Conservation (phyloP, 768 basidiomycete species). For the Kwoniella europaea region DNA sequence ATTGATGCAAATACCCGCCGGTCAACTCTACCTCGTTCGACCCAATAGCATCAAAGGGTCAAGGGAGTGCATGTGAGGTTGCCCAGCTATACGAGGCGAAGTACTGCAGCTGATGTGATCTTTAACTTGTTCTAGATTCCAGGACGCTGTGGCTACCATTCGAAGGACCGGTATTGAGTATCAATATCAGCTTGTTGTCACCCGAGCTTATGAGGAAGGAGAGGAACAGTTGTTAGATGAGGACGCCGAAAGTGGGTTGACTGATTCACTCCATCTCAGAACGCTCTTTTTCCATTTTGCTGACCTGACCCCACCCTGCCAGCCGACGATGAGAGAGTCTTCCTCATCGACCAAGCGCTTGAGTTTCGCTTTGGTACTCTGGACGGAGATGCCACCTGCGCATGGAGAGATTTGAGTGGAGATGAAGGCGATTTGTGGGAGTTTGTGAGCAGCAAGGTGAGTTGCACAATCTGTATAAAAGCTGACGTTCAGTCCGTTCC, state of each 20-base stretch:
- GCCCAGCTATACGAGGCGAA: not conserved
- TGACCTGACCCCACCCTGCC: constrained; percentile 4
- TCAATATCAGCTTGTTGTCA: constrained; percentile 83
- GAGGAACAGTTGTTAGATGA: constrained; percentile 94
- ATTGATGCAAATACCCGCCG: constrained; percentile 89
- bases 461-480: constrained; percentile 1
- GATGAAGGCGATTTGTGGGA: constrained; percentile 93
- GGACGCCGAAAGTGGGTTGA: constrained; percentile 64
- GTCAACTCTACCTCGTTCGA: constrained; percentile 87
- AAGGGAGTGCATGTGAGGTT: constrained; percentile 92
- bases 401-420: constrained; percentile 86
- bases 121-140: constrained; percentile 68
- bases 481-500: constrained; percentile 63
- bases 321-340: constrained; percentile 94
- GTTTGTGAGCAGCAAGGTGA: constrained; percentile 67
- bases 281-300: too few species aligned
- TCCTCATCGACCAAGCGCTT: constrained; percentile 87
- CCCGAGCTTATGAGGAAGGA: constrained; percentile 95
- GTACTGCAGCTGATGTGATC: not conserved
- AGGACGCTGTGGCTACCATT: constrained; percentile 92
- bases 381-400: constrained; percentile 74
- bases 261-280: too few species aligned
- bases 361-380: constrained; percentile 77
- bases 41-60: constrained; percentile 89
- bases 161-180: constrained; percentile 76